Percentiles rank a stretch among this genome's conserved stretches.
Conservation (phyloP, 2,329 filamentous ascomycete species). For the Dactylellina drechsleri region DNA sequence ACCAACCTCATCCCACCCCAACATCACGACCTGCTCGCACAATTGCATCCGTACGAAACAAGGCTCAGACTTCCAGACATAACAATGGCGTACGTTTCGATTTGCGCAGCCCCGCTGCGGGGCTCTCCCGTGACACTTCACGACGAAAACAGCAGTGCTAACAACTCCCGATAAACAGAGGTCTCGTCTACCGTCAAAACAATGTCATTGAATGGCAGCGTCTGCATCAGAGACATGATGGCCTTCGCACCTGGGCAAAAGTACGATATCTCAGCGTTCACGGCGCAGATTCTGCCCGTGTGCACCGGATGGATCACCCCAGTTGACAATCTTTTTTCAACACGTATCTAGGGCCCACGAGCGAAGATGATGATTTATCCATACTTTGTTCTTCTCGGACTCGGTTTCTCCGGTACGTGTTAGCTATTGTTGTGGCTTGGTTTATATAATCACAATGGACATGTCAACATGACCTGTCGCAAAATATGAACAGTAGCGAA, state of each 20-base stretch:
- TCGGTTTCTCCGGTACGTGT: constrained; percentile 54
- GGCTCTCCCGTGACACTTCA: constrained; percentile 4
- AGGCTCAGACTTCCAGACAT: constrained; percentile 20
- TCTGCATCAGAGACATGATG: constrained; percentile 74
- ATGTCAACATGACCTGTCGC: constrained; percentile 27
- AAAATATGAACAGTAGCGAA: background rate
- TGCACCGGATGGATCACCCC: background rate
- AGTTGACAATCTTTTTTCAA: constrained; percentile 36
- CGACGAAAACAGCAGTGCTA: constrained; percentile 23
- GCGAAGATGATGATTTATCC: constrained; percentile 57
- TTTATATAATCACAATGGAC: background rate
- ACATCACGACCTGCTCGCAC: constrained; percentile 12
- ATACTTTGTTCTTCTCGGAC: constrained; percentile 56
- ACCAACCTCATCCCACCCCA: constrained; percentile 31
- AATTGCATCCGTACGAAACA: constrained; percentile 21
- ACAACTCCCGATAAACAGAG: constrained; percentile 57
- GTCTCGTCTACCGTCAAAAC: constrained; percentile 73
- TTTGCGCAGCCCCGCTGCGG: constrained; percentile 10
- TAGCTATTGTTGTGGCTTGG: constrained; percentile 1
- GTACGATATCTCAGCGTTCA: constrained; percentile 61
- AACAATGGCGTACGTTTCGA: constrained; percentile 50
- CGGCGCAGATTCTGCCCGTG: too few species aligned
- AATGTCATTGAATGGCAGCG: constrained; percentile 75
- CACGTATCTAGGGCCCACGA: constrained; percentile 52
- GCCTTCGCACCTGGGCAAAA: constrained; percentile 75